Conservation (phyloP, 352 stramenopile species). For the Elongisporangium anandrum region DNA sequence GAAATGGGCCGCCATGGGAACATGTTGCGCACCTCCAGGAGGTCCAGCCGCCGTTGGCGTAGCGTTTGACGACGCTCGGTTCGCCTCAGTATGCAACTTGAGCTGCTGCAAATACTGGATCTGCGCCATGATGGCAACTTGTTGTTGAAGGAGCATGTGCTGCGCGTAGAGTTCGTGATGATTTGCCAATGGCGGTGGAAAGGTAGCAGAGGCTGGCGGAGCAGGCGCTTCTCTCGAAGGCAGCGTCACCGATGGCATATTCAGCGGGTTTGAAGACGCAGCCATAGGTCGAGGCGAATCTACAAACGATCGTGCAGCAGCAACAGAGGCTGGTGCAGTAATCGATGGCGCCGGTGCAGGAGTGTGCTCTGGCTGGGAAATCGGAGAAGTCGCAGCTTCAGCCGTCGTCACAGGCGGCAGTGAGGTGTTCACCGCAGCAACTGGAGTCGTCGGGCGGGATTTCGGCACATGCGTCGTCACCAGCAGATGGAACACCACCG, state of each 20-base stretch:
- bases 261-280: not conserved
- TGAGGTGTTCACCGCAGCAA: not conserved
- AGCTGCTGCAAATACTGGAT: conserved; percentile 81
- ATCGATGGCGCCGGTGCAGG: not conserved
- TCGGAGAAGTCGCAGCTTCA: conserved; percentile 4
- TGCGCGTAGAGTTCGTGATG: conserved; percentile 57
- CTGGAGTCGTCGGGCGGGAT: conserved; percentile 14
- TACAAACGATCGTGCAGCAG: not conserved
- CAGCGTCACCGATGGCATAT: conserved; percentile 6
- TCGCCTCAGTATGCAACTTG: conserved; percentile 34
- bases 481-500: conserved; percentile 74
- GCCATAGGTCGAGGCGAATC: not conserved
- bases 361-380: conserved; percentile 8
- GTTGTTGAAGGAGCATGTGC: conserved; percentile 73
- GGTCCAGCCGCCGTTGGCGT: not conserved
- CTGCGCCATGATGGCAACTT: conserved; percentile 68
- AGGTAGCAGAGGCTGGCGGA: conserved; percentile 3
- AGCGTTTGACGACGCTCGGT: not conserved
- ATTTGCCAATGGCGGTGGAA: conserved; percentile 1
- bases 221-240: conserved; percentile 13
- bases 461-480: conserved; percentile 28
- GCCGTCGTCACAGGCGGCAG: not conserved
- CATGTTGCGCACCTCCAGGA: conserved; percentile 4
- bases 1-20: conserved; percentile 14
- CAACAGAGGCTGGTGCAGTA: conserved; percentile 2